Evolutionary conservation across 2,329 filamentous ascomycete genomes (phyloP), one percentile per base, ranked within the genome.

Genomic region (Aspergillus sp.): DNA sequence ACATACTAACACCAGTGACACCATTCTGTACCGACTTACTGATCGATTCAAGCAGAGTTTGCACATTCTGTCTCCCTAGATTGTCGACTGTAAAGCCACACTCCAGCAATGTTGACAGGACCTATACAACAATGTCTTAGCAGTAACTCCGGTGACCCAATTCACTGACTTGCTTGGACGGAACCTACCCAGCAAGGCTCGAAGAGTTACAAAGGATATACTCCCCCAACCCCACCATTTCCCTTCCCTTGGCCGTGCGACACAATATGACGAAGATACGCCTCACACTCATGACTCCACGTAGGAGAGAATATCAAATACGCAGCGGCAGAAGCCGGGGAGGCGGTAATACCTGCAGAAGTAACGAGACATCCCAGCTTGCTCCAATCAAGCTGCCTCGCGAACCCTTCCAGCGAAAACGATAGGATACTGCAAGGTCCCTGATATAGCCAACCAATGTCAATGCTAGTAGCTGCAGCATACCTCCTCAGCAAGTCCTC

Each of bases 271-370:
- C 65, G 62, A 12, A 77, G 30, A 61, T 75, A 77, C 6, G 23
- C 59, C 54, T 76, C 74, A 3, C 71, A 67, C 21, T 74, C 69
- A n/a, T 67, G 50, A 57, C 75, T 71, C 75, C 75, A 77, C 1
- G 32, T 23, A 4, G 61, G 62, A 7, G 60, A 50, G 30, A 72
- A 56, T 58, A 76, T 74, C 5, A 77, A 51, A 59, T 75, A 77
- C 30, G 72, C 76, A 0, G 76, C 77, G 1, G 77, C 78, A 1
- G 77, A 76, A 1, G 76, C 74, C 7, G 78, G 77, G 2, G 76
- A 78, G 2, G 65, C 76, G 61, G 77, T 68, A 62, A 79, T 74
- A 5, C 68, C 68, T 1, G 72, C 74, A 55, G 48, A 61, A 68
- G 58, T 77, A 73, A 57, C 38, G 23, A 53, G 28, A 23, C 77